These are phyloP conservation scores for Penicillium sp. DNA, from an alignment of 2,329 filamentous ascomycete species.

Conservation along the genomic window DNA sequence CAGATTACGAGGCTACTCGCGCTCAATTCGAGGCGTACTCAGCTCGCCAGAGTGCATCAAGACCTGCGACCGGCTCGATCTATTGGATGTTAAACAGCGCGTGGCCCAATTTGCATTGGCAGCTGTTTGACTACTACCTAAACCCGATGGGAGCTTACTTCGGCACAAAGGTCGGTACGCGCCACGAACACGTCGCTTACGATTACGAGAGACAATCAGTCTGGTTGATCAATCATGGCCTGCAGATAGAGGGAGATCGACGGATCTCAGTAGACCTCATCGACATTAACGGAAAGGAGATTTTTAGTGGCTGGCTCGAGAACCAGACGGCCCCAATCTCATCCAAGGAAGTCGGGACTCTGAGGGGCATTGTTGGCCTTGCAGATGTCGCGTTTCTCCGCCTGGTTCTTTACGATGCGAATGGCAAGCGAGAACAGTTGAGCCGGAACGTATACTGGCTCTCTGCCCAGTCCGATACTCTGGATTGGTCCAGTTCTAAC, in stretches of 20 bases:
- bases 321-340: conserved; percentile 45
- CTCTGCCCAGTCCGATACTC: conserved; percentile 41
- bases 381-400: conserved; percentile 49
- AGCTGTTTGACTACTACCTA: conserved; percentile 60
- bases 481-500: conserved; percentile 54
- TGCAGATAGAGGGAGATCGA: conserved; percentile 39
- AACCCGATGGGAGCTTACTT: conserved; percentile 56
- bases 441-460: conserved; percentile 61
- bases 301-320: conserved; percentile 34
- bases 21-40: conserved; percentile 56
- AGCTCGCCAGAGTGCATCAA: conserved; percentile 46
- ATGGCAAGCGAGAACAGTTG: conserved; percentile 29
- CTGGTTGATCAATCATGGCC: conserved; percentile 53
- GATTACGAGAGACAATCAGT: conserved; percentile 47
- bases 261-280: conserved; percentile 49
- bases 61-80: conserved; percentile 56
- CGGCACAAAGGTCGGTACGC: conserved; percentile 51
- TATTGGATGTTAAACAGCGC: conserved; percentile 66
- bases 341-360: conserved; percentile 35
- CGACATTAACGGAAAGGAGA: conserved; percentile 42
- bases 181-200: conserved; percentile 53
- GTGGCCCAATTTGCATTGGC: conserved; percentile 63
- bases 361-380: conserved; percentile 32
- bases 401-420: conserved; percentile 42
- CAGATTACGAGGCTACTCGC: conserved; percentile 60